A percentile compares a stretch with the other conserved stretches of the same genome.
Evolutionary conservation across 2,329 filamentous ascomycete species (phyloP).

Genomic region (Sporothrix pseudoabietina): DNA sequence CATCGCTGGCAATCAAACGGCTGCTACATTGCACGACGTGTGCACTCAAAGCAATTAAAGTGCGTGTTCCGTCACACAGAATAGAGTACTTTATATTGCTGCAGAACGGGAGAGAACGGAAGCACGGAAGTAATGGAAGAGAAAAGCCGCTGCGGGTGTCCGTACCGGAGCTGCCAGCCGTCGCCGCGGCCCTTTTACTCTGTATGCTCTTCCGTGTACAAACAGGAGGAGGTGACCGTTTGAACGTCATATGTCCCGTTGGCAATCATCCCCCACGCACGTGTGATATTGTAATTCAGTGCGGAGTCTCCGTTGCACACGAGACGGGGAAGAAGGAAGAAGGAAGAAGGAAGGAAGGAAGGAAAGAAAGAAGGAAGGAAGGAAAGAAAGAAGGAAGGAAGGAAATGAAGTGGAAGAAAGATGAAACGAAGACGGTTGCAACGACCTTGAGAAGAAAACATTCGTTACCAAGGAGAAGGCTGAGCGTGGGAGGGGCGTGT

Average conservation of each 20-base stretch:
- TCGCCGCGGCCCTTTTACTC: background rate
- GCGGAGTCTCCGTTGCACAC: background rate
- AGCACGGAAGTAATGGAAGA: background rate
- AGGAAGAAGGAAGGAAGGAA: background rate
- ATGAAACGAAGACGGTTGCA: background rate
- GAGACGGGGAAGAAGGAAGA: background rate
- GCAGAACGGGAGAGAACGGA: background rate
- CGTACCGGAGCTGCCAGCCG: background rate
- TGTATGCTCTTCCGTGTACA: background rate
- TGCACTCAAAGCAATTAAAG: background rate
- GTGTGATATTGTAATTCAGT: background rate
- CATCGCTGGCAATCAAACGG: background rate
- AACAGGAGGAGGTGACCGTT: background rate
- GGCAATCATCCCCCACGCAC: background rate
- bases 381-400: background rate
- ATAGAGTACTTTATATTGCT: background rate
- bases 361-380: background rate
- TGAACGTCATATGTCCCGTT: too few relatives aligned
- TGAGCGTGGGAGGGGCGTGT: constrained; percentile 17
- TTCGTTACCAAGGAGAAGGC: background rate
- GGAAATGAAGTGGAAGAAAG: background rate
- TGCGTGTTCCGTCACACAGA: background rate
- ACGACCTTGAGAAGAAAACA: too few relatives aligned
- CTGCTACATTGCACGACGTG: background rate
- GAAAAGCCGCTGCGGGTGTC: background rate